Conservation (phyloP, 208 protist species). For the Endotrypanum monterogeii region DNA sequence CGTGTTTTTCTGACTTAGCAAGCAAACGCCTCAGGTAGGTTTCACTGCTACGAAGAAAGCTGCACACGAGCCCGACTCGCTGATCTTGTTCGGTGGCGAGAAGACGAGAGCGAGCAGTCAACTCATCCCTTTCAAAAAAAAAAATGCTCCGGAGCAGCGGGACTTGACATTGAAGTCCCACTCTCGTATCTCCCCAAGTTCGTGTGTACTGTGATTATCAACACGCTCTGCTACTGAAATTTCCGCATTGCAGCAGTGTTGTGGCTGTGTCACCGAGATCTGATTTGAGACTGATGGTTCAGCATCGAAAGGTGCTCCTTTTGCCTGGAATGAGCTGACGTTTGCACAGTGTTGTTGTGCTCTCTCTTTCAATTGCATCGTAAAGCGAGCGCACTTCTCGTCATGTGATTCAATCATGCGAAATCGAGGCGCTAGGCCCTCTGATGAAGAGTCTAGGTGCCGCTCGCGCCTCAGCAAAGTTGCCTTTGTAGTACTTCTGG, state of each 20-base stretch:
- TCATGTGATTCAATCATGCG: conserved; percentile 14
- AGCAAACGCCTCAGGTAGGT: not conserved
- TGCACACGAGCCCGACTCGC: conserved; percentile 1
- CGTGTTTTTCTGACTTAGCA: not conserved
- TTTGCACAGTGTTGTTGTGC: conserved; percentile 12
- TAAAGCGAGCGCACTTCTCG: conserved; percentile 2
- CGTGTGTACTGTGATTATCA: not conserved
- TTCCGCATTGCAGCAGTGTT: conserved; percentile 1
- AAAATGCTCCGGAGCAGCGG: not conserved
- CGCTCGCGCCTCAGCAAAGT: not conserved
- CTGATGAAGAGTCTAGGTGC: not conserved
- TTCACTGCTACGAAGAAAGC: conserved; percentile 1
- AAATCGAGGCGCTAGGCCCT: conserved; percentile 6
- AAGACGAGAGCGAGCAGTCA: not conserved
- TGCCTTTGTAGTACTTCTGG: not conserved
- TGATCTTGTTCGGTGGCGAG: conserved; percentile 3
- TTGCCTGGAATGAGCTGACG: conserved; percentile 7
- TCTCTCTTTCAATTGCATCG: conserved; percentile 1
- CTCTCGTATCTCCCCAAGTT: not conserved
- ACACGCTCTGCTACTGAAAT: conserved; percentile 1
- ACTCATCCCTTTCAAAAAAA: conserved; percentile 15
- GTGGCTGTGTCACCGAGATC: conserved; percentile 7
- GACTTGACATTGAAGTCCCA: not conserved
- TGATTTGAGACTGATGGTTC: conserved; percentile 1
- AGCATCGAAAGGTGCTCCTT: conserved; percentile 10